Evolutionary conservation across 768 basidiomycete genomes (phyloP).

Genomic region (Hypholoma fasciculare): DNA sequence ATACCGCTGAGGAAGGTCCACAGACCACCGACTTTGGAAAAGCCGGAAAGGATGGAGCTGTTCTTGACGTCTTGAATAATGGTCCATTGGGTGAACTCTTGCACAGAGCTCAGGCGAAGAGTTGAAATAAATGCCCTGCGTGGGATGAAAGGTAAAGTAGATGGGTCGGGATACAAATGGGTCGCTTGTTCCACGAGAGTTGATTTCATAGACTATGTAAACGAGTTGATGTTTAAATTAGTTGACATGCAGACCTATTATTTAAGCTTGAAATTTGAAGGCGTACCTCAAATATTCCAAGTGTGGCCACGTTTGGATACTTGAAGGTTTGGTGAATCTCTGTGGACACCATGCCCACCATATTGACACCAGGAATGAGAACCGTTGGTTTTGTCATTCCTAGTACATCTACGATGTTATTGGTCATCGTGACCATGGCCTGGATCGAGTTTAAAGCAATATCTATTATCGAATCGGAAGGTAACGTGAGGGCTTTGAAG

Average conservation of each 20-base stretch:
- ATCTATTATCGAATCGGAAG: not conserved
- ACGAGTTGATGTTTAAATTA: too few species aligned
- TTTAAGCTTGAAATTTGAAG: too few species aligned
- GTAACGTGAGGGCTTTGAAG: slow-evolving; percentile 10
- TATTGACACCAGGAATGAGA: slow-evolving; percentile 16
- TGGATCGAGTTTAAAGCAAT: slow-evolving; percentile 7
- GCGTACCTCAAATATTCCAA: slow-evolving; percentile 18
- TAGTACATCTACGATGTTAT: slow-evolving; percentile 8
- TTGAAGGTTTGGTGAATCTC: slow-evolving; percentile 6
- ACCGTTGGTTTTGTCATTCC: slow-evolving; percentile 11
- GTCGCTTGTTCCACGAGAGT: slow-evolving; percentile 8
- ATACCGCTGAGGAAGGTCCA: slow-evolving; percentile 1
- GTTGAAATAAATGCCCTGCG: slow-evolving; percentile 9
- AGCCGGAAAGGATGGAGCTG: not conserved
- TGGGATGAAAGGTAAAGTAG: slow-evolving; percentile 2
- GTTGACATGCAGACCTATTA: too few species aligned
- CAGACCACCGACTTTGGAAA: not conserved
- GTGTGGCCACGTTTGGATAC: slow-evolving; percentile 1
- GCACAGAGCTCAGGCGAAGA: not conserved
- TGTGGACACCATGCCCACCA: slow-evolving; percentile 7
- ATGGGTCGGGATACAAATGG: slow-evolving; percentile 12
- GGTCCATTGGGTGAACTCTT: not conserved
- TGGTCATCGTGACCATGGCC: slow-evolving; percentile 8
- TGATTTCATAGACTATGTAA: slow-evolving; percentile 7
- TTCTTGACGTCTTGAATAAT: not conserved